A percentile compares a stretch with the other conserved stretches of the same genome.
phyloP scores from a whole-genome alignment of 2,329 filamentous ascomycete species.

The Monosporascus sp. region DNA sequence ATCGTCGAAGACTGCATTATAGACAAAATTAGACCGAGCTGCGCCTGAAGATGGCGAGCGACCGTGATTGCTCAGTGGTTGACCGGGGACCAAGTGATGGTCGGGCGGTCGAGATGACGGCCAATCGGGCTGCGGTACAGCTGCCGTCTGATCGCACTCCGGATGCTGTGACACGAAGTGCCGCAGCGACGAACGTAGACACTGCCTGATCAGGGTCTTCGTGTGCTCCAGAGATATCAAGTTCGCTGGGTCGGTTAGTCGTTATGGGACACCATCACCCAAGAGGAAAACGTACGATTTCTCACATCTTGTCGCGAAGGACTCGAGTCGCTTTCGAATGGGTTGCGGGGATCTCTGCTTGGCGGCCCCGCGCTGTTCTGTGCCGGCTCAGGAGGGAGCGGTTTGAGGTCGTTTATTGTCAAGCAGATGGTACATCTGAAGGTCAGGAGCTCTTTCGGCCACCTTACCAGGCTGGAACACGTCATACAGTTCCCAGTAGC shows the following conservation, averaged over 20 bases:
- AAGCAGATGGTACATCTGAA: conserved; percentile 82
- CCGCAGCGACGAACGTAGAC: conserved; percentile 33
- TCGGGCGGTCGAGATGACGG: conserved; percentile 12
- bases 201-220: conserved; percentile 40
- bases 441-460: conserved; percentile 66
- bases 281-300: conserved; percentile 15
- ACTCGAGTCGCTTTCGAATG: conserved; percentile 9
- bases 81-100: conserved; percentile 13
- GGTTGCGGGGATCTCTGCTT: conserved; percentile 5
- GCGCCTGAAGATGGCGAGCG: conserved; percentile 17
- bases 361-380: conserved; percentile 16
- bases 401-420: conserved; percentile 75
- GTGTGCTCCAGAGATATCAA: conserved; percentile 56
- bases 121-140: conserved; percentile 2
- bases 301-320: conserved; percentile 11
- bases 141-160: conserved; percentile 4
- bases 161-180: conserved; percentile 17
- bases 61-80: conserved; percentile 12
- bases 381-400: conserved; percentile 23
- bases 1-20: conserved; percentile 31
- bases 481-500: conserved; percentile 76
- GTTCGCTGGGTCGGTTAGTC: conserved; percentile 14
- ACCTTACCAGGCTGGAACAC: conserved; percentile 74
- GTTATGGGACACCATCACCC: conserved; percentile 2
- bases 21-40: conserved; percentile 15